A percentile compares a stretch with the other conserved stretches of the same genome.
These are phyloP conservation scores for Coleophoma cylindrospora DNA, from an alignment of 2,329 filamentous ascomycete genomes.

Conservation along the genomic window DNA sequence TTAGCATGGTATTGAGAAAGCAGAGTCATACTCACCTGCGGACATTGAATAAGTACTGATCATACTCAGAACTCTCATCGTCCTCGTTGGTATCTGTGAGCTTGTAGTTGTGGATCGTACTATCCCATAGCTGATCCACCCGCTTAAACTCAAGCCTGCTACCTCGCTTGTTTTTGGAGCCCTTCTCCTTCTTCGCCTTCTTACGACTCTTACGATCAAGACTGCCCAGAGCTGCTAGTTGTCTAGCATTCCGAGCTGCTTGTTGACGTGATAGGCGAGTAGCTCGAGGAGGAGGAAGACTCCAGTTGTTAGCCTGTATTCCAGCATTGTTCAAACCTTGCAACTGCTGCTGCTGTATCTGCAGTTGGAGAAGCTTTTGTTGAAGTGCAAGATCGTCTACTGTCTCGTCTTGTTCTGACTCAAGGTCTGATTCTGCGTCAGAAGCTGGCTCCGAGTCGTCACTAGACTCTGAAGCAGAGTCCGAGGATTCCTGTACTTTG, in stretches of 20 bases:
- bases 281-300: constrained; percentile 4
- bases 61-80: constrained; percentile 61
- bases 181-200: constrained; percentile 36
- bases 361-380: constrained; percentile 20
- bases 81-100: constrained; percentile 62
- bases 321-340: constrained; percentile 12
- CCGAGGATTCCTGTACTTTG: constrained; percentile 20
- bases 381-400: constrained; percentile 9
- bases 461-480: constrained; percentile 22
- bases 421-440: constrained; percentile 7
- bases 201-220: constrained; percentile 21
- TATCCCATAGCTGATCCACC: constrained; percentile 59
- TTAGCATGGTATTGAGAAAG: not conserved
- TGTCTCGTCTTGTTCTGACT: constrained; percentile 8
- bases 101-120: constrained; percentile 58
- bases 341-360: constrained; percentile 16
- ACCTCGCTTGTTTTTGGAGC: constrained; percentile 31
- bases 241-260: constrained; percentile 16
- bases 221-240: constrained; percentile 11
- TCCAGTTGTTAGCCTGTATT: constrained; percentile 3
- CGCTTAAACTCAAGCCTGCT: constrained; percentile 63
- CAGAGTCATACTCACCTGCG: constrained; percentile 30
- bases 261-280: constrained; percentile 13
- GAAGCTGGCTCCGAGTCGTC: constrained; percentile 8
- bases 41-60: constrained; percentile 79